Conservation (phyloP, 768 basidiomycete species). For the Podaxis rugospora region DNA sequence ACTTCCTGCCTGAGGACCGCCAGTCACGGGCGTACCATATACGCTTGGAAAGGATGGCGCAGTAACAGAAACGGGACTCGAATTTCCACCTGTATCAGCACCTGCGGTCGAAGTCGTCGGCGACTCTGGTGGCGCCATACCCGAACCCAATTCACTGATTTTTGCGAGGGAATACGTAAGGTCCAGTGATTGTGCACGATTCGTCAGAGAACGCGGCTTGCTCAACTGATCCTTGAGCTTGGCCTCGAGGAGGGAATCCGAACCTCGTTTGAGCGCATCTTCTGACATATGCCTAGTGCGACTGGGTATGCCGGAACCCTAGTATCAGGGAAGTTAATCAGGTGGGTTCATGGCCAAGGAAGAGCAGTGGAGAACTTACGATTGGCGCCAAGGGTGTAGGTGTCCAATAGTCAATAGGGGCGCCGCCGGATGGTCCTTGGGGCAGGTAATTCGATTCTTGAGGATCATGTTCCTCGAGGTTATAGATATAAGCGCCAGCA, state of each 20-base stretch:
- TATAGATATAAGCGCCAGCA: slow-evolving; percentile 62
- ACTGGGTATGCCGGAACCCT: slow-evolving; percentile 68
- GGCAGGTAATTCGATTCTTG: slow-evolving; percentile 50
- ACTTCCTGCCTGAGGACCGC: slow-evolving; percentile 13
- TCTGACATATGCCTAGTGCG: slow-evolving; percentile 62
- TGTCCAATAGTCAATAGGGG: slow-evolving; percentile 70
- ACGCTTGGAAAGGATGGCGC: slow-evolving; percentile 85
- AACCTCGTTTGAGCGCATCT: slow-evolving; percentile 76
- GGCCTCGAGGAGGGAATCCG: slow-evolving; percentile 78
- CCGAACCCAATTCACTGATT: slow-evolving; percentile 63
- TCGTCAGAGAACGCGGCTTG: slow-evolving; percentile 79
- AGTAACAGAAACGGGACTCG: slow-evolving; percentile 74
- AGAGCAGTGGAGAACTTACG: slow-evolving; percentile 34
- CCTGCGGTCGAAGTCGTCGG: slow-evolving; percentile 63
- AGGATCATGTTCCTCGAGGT: slow-evolving; percentile 66
- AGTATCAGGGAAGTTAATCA: neutral
- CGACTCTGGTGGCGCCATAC: slow-evolving; percentile 68
- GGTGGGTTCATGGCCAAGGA: neutral
- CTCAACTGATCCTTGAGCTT: slow-evolving; percentile 74
- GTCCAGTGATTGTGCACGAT: slow-evolving; percentile 88
- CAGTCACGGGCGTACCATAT: slow-evolving; percentile 59
- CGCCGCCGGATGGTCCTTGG: slow-evolving; percentile 27
- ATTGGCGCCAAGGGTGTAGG: slow-evolving; percentile 59
- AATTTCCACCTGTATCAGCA: slow-evolving; percentile 69
- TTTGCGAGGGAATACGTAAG: slow-evolving; percentile 80